These are phyloP conservation scores for Floccularia luteovirens DNA, from an alignment of 768 basidiomycete species.

Conservation along the genomic window DNA sequence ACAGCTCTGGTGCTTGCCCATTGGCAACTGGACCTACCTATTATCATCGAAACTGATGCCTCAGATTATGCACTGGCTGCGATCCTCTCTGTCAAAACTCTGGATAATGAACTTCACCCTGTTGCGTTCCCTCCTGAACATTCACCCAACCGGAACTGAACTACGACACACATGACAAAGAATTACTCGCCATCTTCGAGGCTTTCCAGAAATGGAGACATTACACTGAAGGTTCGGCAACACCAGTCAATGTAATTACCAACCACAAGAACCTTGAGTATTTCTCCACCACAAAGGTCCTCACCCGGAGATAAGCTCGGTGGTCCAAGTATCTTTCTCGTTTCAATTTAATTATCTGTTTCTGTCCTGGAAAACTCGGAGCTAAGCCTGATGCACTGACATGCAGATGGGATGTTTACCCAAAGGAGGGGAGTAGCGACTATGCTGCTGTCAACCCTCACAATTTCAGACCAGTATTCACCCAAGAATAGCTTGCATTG, in stretches of 20 bases:
- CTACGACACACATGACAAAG: conserved; percentile 43
- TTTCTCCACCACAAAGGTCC: conserved; percentile 20
- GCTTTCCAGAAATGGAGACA: conserved; percentile 13
- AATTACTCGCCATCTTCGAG: conserved; percentile 35
- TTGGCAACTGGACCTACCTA: conserved; percentile 5
- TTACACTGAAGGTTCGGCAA: conserved; percentile 14
- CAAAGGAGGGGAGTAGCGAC: too few relatives aligned
- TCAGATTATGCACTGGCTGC: conserved; percentile 21
- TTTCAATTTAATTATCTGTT: conserved; percentile 8
- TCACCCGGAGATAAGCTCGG: conserved; percentile 26
- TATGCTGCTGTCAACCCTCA: too few relatives aligned
- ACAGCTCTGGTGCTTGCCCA: conserved; percentile 13
- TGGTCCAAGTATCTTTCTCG: conserved; percentile 21
- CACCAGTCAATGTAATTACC: conserved; percentile 16
- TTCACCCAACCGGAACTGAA: conserved; percentile 28
- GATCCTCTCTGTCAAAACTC: conserved; percentile 16
- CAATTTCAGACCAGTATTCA: too few relatives aligned
- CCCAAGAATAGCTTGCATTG: too few relatives aligned
- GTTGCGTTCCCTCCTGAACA: conserved; percentile 26
- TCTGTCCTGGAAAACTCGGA: neutral
- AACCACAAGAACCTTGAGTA: conserved; percentile 31
- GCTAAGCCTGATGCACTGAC: neutral
- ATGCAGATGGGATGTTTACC: too few relatives aligned
- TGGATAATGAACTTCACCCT: conserved; percentile 19
- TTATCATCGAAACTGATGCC: conserved; percentile 20